Conservation (phyloP, 208 protist genomes). For the Naegleria gruberi region DNA sequence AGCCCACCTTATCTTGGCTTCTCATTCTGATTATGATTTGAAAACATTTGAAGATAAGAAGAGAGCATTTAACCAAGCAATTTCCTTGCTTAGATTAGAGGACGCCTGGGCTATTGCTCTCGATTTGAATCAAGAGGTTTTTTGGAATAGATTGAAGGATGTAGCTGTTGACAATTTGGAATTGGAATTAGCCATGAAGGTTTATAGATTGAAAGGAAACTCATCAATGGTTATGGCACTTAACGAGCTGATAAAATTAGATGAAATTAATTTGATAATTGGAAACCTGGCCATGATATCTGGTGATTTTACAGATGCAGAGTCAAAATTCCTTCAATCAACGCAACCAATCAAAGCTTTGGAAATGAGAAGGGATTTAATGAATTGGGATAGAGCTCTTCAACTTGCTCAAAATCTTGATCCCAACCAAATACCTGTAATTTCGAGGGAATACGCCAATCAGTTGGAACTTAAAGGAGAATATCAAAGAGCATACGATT, state of each 20-base stretch:
- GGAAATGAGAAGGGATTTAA: slow-evolving; percentile 90
- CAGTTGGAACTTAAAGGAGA: slow-evolving; percentile 90
- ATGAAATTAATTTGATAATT: slow-evolving; percentile 84
- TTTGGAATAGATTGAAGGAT: slow-evolving; percentile 51
- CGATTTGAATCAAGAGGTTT: slow-evolving; percentile 60
- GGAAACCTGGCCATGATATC: slow-evolving; percentile 87
- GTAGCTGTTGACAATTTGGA: slow-evolving; percentile 84
- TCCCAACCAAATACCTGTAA: slow-evolving; percentile 67
- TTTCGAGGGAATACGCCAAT: slow-evolving; percentile 84
- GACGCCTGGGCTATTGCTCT: slow-evolving; percentile 72
- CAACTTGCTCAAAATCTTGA: slow-evolving; percentile 77
- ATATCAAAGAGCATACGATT: slow-evolving; percentile 71
- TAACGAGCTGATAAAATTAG: slow-evolving; percentile 73
- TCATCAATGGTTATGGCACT: slow-evolving; percentile 81
- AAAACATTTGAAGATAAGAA: slow-evolving; percentile 3
- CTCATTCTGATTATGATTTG: slow-evolving; percentile 54
- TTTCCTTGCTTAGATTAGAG: slow-evolving; percentile 77
- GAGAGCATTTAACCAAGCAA: slow-evolving; percentile 70
- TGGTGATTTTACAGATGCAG: slow-evolving; percentile 78
- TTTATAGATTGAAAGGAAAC: slow-evolving; percentile 79
- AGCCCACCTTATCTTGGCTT: slow-evolving; percentile 54
- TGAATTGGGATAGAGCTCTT: slow-evolving; percentile 90
- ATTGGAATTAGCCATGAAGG: slow-evolving; percentile 75
- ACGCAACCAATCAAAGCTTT: slow-evolving; percentile 79
- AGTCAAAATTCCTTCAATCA: slow-evolving; percentile 78